A percentile compares a stretch with the other conserved stretches of the same genome.
Evolutionary conservation across 1,284 basidiomycete genomes (phyloP).

Genomic region (Gomphus bonarii): DNA sequence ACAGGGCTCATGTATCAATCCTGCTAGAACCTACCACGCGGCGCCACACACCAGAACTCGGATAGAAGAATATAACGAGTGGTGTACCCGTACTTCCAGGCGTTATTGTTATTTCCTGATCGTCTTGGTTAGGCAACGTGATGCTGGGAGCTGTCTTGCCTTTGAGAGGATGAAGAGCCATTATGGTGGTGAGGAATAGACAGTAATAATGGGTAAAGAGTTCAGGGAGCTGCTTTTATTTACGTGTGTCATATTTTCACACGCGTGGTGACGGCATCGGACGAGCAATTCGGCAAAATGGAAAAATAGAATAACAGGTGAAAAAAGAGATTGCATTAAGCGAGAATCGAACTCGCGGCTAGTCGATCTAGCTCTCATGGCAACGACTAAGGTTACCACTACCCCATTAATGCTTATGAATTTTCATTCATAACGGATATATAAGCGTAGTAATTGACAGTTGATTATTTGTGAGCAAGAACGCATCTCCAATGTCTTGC

Average conservation of each 20-base stretch:
- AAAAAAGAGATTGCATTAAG: slow-evolving; percentile 2
- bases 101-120: slow-evolving; percentile 36
- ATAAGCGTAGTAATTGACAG: too few relatives aligned
- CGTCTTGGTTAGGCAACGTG: slow-evolving; percentile 38
- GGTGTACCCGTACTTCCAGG: slow-evolving; percentile 38
- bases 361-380: neutral
- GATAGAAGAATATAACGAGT: slow-evolving; percentile 68
- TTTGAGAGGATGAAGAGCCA: slow-evolving; percentile 33
- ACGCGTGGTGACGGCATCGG: neutral
- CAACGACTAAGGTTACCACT: slow-evolving; percentile 10
- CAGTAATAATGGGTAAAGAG: neutral
- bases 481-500: too few relatives aligned
- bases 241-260: neutral
- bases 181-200: slow-evolving; percentile 4
- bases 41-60: slow-evolving; percentile 38
- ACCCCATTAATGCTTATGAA: slow-evolving; percentile 7
- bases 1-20: neutral
- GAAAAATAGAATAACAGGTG: neutral
- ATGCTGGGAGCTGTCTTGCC: slow-evolving; percentile 41
- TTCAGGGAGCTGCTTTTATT: neutral
- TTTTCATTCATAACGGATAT: too few relatives aligned
- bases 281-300: too few relatives aligned
- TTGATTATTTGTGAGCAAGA: too few relatives aligned
- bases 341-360: slow-evolving; percentile 9
- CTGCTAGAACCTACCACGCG: neutral